Base-by-base conservation (phyloP, 139 green algal genomes). In the Chlorella sp. region DNA sequence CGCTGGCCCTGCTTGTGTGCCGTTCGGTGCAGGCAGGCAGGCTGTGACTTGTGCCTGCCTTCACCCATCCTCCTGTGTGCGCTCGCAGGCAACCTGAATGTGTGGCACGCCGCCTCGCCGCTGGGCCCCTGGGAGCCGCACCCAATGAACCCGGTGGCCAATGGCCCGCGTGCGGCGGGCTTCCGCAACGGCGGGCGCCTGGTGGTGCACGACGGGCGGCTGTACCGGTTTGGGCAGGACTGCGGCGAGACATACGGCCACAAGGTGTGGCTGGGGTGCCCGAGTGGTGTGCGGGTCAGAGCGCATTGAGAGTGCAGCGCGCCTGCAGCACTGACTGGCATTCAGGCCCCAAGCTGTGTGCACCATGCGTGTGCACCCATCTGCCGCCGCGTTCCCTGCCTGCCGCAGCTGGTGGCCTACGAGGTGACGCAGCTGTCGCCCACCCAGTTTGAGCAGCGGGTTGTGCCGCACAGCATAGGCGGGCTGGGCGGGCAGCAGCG, bases 161-260 rank as follows among this genome's bases (percentile, higher is more conserved):
- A 60, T 30, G 76, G 84, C 36, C 26, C 77, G 24, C 76, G 74
- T 24, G 30, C 13, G 22, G 30, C 26, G 13, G 87, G 76, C 14
- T 56, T 79, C 13, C 87, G 87, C 62, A 81, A 58, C 51, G 89
- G 62, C 3, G 89, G 89, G 19, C 73, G 87, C 48, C 69, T 84
- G 26, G 24, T 92, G 13, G 60, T 85, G 75, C 43, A 87, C 43
- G 38, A 82, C 11, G 87, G 81, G 17, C 51, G 77, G 38, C 76
- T 92, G 28, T 89, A 87, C 67, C 83, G 89, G 60, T 91, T 91
- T 79, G 89, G 84, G 19, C 89, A 92, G 85, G 89, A 92, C 84
- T 91, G 87, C 65, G 56, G 48, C 34, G 24, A 46, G 77, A 91
- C 85, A 11, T 92, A 92, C 32, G 89, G 89, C 20, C 78, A 87